Percentiles rank a stretch among this genome's conserved stretches.
phyloP scores from a whole-genome alignment of 2,329 filamentous ascomycete species.

The Fusarium beomiforme region DNA sequence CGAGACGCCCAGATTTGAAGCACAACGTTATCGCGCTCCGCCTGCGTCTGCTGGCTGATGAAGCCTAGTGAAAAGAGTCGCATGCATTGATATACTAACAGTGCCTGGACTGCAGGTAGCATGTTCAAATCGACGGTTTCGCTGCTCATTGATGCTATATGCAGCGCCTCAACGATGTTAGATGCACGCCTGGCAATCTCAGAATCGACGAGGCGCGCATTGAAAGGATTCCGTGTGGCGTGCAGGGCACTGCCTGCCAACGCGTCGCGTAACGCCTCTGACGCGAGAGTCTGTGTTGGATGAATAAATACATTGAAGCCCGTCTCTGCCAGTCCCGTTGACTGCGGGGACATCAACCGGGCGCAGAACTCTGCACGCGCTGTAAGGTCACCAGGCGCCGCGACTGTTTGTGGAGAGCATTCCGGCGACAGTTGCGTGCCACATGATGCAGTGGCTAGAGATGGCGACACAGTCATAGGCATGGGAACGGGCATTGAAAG shows the following conservation, averaged over 20 bases:
- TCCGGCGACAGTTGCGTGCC: background rate
- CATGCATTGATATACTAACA: background rate
- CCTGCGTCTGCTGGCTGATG: background rate
- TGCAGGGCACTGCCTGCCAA: background rate
- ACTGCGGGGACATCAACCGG: background rate
- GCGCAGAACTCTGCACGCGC: background rate
- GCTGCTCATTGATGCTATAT: background rate
- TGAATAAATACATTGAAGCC: background rate
- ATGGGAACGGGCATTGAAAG: background rate
- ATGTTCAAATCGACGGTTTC: accelerated
- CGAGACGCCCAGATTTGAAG: background rate
- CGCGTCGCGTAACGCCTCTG: background rate
- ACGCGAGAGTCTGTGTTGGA: background rate
- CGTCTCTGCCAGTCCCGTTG: background rate
- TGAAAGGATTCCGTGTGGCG: background rate
- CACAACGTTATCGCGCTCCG: background rate
- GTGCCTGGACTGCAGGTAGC: background rate
- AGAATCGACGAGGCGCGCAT: background rate
- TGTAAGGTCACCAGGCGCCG: background rate
- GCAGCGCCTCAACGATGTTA: background rate
- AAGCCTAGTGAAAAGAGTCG: background rate
- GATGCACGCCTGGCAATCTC: background rate
- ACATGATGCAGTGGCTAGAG: too few species aligned
- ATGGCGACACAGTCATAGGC: accelerated
- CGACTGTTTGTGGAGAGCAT: background rate